Percentiles rank a stretch among this genome's conserved stretches.
phyloP scores from a whole-genome alignment of 208 protist species.

The Lotmaria passim region DNA sequence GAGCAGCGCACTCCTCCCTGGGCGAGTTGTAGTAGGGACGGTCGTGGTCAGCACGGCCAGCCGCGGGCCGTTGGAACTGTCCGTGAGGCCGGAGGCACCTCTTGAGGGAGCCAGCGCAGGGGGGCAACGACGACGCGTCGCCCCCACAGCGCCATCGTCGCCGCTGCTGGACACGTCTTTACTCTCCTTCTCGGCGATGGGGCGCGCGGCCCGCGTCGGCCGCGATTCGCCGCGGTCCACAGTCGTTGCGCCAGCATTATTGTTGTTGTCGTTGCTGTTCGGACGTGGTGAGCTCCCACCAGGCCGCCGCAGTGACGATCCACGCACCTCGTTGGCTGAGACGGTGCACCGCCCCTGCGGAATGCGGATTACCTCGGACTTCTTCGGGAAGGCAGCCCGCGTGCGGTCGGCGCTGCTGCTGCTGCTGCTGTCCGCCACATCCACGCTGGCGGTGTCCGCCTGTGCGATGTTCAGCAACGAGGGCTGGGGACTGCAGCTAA shows the following conservation, averaged over 20 bases:
- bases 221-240: slow-evolving; percentile 16
- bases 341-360: slow-evolving; percentile 19
- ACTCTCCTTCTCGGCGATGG: background rate
- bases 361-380: slow-evolving; percentile 18
- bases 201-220: slow-evolving; percentile 11
- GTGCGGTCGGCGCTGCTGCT: slow-evolving; percentile 7
- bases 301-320: background rate
- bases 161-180: background rate
- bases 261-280: background rate
- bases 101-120: slow-evolving; percentile 11
- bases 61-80: slow-evolving; percentile 1
- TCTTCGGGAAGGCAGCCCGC: background rate
- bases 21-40: slow-evolving; percentile 9
- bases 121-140: background rate
- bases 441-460: background rate
- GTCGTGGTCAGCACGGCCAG: slow-evolving; percentile 9
- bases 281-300: background rate
- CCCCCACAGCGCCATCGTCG: background rate
- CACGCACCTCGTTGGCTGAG: slow-evolving; percentile 12
- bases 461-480: slow-evolving; percentile 17
- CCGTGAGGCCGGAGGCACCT: background rate
- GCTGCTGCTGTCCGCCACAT: background rate
- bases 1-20: background rate
- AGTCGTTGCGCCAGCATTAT: background rate
- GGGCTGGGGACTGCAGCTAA: slow-evolving; percentile 16